Evolutionary conservation across 2,329 filamentous ascomycete genomes (phyloP).

Genomic region (Magnaporthiopsis incrustans): DNA sequence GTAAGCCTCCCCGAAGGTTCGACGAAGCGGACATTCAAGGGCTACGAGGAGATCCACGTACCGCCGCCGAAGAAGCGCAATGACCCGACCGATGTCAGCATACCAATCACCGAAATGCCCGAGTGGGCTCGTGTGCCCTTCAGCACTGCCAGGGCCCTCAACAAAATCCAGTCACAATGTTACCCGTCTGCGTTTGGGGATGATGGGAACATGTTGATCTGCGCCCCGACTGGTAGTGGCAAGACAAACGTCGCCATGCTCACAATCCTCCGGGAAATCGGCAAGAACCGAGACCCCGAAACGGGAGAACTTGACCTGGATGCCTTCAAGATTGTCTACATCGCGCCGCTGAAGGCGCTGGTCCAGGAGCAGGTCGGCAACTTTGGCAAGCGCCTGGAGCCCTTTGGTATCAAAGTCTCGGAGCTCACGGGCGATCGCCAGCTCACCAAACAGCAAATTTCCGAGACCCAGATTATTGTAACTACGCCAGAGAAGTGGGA

Average conservation of each 20-base stretch:
- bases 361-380: slow-evolving; percentile 98
- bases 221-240: slow-evolving; percentile 91
- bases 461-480: slow-evolving; percentile 95
- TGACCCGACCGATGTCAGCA: slow-evolving; percentile 70
- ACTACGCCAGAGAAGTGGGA: slow-evolving; percentile 99
- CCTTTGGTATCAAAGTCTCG: slow-evolving; percentile 87
- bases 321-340: slow-evolving; percentile 97
- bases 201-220: slow-evolving; percentile 96
- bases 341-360: slow-evolving; percentile 88
- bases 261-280: slow-evolving; percentile 90
- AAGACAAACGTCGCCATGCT: slow-evolving; percentile 99
- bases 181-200: slow-evolving; percentile 85
- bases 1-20: slow-evolving; percentile 90
- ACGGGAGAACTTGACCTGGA: slow-evolving; percentile 95
- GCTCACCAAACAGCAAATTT: slow-evolving; percentile 96
- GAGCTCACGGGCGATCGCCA: slow-evolving; percentile 96
- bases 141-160: slow-evolving; percentile 76
- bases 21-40: slow-evolving; percentile 92
- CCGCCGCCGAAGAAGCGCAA: slow-evolving; percentile 83
- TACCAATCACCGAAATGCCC: slow-evolving; percentile 80
- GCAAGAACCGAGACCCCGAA: slow-evolving; percentile 80
- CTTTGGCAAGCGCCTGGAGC: slow-evolving; percentile 82
- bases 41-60: slow-evolving; percentile 97
- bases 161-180: slow-evolving; percentile 92
- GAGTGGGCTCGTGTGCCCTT: slow-evolving; percentile 89